Evolutionary conservation across 148 eudicot species (phyloP), one percentile per base, ranked within the genome.

Genomic region (Nepenthes gracilis): DNA sequence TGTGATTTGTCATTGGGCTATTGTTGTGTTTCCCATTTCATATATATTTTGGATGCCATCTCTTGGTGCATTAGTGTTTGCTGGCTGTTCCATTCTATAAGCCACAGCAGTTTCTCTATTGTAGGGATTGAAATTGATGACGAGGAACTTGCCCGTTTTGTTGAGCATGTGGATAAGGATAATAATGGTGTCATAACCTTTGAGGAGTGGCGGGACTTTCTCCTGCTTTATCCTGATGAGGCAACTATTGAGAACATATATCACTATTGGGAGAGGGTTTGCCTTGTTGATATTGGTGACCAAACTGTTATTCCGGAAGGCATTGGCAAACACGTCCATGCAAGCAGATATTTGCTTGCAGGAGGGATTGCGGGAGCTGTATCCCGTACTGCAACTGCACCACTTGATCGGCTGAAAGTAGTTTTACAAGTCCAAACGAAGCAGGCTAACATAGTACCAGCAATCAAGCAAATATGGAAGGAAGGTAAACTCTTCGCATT

Each of bases 171-270:
- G 60, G 98, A 92, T 54, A 88, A 92, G 72, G 98, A 88, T 74
- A 88, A 92, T 64, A 82, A 92, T 67, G 96, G 98, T 57, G 87
- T 92, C 11, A 92, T 92, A 48, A 92, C 98, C 47, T 92, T 88
- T 63, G 96, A 92, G 72, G 96, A 92, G 57, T 92, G 98, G 98
- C 83, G 98, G 70, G 96, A 92, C 78, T 92, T 92, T 72, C 91
- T 92, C 65, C 72, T 92, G 33, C 82, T 92, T 15, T 92, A 88
- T 67, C 98, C 98, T 12, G 94, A 92, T 51, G 98, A 92, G 79
- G 94, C 82, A 57, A 92, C 98, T 56, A 70, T 92, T 59, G 96
- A 85, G 62, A 92, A 88, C 73, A 92, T 92, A 47, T 92, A 92
- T 50, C 90, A 67, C 51, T 88, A 92, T 51, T 92, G 92, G 90